These are phyloP conservation scores for Sphenostylis stenocarpa DNA, from an alignment of 306 rosid genomes.

Conservation along the genomic window DNA sequence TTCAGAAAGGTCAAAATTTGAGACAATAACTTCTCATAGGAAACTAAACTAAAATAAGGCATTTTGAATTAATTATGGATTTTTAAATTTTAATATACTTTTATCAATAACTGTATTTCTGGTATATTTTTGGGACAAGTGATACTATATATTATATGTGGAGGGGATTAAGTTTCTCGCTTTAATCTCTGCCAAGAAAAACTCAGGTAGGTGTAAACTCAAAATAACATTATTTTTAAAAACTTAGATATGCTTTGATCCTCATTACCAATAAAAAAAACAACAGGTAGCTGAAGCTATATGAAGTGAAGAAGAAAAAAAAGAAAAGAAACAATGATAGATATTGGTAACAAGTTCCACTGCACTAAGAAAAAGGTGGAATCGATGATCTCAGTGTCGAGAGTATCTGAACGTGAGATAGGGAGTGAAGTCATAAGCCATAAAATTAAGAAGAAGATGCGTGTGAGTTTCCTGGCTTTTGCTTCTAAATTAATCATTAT, in stretches of 20 bases:
- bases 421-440: neutral
- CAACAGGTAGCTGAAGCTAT: neutral
- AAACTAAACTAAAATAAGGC: too few relatives aligned
- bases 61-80: too few relatives aligned
- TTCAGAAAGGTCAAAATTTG: too few relatives aligned
- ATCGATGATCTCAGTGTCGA: neutral
- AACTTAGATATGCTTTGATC: neutral
- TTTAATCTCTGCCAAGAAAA: neutral
- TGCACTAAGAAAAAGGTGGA: neutral
- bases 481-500: neutral
- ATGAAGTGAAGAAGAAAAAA: neutral
- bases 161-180: neutral
- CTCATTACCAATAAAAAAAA: neutral
- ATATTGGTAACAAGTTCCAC: neutral
- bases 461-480: slow-evolving; percentile 4
- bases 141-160: neutral
- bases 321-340: too few relatives aligned
- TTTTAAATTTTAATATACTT: too few relatives aligned
- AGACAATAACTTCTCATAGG: too few relatives aligned
- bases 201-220: neutral
- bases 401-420: neutral
- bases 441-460: neutral
- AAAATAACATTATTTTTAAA: neutral
- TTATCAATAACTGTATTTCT: too few relatives aligned
- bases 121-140: neutral